These are phyloP conservation scores for Fusarium sp. DNA, from an alignment of 2,329 filamentous ascomycete genomes.

Conservation along the genomic window DNA sequence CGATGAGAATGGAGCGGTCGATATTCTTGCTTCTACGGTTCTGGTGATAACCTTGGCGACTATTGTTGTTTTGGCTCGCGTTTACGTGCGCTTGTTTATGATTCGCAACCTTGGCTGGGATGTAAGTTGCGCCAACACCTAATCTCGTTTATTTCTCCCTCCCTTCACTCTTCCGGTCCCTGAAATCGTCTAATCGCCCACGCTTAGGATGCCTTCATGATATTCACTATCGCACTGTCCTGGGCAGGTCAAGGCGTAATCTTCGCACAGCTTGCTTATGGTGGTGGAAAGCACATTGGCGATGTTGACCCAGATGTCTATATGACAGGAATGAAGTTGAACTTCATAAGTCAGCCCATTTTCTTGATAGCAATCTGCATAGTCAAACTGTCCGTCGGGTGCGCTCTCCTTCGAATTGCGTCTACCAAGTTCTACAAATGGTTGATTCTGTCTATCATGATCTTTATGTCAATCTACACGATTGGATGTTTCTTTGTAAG, in stretches of 20 bases:
- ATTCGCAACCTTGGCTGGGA: constrained; percentile 60
- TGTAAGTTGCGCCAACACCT: constrained; percentile 42
- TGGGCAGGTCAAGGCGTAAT: constrained; percentile 53
- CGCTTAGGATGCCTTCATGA: constrained; percentile 47
- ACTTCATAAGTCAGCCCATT: constrained; percentile 57
- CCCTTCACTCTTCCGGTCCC: background rate
- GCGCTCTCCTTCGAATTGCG: constrained; percentile 55
- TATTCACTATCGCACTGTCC: constrained; percentile 44
- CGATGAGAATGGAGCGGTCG: constrained; percentile 48
- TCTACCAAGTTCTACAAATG: constrained; percentile 49
- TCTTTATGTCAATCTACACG: constrained; percentile 49
- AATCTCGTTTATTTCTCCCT: background rate
- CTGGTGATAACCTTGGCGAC: constrained; percentile 52
- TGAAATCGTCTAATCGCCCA: background rate
- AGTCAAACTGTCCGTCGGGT: constrained; percentile 56
- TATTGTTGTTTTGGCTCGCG: constrained; percentile 53
- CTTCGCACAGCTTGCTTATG: constrained; percentile 53
- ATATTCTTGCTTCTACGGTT: constrained; percentile 55
- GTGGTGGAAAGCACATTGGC: constrained; percentile 57
- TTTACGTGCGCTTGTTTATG: constrained; percentile 58
- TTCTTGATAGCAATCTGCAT: constrained; percentile 55
- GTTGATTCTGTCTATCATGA: constrained; percentile 52
- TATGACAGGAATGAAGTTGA: constrained; percentile 53
- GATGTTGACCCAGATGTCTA: constrained; percentile 52
- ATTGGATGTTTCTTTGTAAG: constrained; percentile 51